phyloP scores from a whole-genome alignment of 2,329 filamentous ascomycete genomes.

The Chalaropsis ovoidea region DNA sequence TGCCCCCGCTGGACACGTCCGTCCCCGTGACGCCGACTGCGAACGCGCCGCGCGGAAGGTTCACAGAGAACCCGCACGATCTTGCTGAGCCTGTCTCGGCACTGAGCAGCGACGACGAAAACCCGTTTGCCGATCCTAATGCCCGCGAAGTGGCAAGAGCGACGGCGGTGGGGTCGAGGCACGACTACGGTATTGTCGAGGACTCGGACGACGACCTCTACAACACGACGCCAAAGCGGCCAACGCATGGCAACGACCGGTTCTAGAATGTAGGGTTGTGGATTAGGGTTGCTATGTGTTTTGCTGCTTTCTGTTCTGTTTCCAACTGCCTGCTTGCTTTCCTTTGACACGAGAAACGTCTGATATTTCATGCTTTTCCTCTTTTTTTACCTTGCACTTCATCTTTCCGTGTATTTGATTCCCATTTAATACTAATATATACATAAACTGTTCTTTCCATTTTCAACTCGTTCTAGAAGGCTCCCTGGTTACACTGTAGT shows the following conservation, averaged over 20 bases:
- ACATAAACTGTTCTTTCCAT: background rate
- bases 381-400: background rate
- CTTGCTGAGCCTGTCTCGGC: conserved; percentile 29
- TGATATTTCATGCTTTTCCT: background rate
- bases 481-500: background rate
- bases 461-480: background rate
- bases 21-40: conserved; percentile 26
- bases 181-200: conserved; percentile 26
- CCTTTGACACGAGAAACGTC: conserved; percentile 10
- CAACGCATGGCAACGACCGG: background rate
- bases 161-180: conserved; percentile 26
- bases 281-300: background rate
- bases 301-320: background rate
- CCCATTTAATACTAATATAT: conserved; percentile 34
- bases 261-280: background rate
- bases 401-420: conserved; percentile 32
- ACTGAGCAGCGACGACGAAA: conserved; percentile 29
- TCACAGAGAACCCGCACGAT: conserved; percentile 31
- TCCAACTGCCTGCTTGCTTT: background rate
- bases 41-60: conserved; percentile 29
- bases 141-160: conserved; percentile 26
- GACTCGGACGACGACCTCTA: conserved; percentile 36
- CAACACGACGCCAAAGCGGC: conserved; percentile 32
- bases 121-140: conserved; percentile 33
- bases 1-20: conserved; percentile 31